Evolutionary conservation across 805 yeast genomes (phyloP), one percentile per base, ranked within the genome.

Genomic region (Groenewaldozyma tartarivorans): DNA sequence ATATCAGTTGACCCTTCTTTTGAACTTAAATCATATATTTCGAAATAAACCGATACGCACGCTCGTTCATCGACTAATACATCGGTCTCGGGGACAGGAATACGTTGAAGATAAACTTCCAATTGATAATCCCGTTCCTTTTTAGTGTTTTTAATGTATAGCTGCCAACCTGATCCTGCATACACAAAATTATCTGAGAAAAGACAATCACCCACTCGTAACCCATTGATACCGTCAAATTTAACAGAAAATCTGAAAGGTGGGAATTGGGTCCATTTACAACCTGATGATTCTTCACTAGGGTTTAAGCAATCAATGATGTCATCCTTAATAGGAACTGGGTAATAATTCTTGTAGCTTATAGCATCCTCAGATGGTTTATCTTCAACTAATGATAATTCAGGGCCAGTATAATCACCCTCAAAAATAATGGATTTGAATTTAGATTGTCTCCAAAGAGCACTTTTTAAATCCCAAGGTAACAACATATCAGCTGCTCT

Each of bases 101-200:
- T n/a, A n/a, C 79, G 53, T 46, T 74, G 78, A 32, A 74, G 52
- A 51, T 74, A 74, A 5, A 74, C 77, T 5, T 79, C 79, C 53
- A 74, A 65, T 45, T 74, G 78, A 44, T 53, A 66, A 2, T 69
- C 64, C 41, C 64, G 60, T 42, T 66, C 64, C n/a, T n/a, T n/a
- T 18, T 61, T 60, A 30, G 67, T 66, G 47, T 71, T 74, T 43
- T 74, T 78, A 22, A 73, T 57, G 50, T 74, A 74, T 5, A 74
- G 53, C 46, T 71, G 72, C 79, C 79, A 74, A 48, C 68, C 71
- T 7, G 78, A 72, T 0, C 79, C 79, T 13, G 77, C 77, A 49
- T 73, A 74, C 77, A 77, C 74, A 26, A 72, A 59, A 0, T 75
- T 67, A 44, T 68, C 66, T 6, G 74, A 69, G 48, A 74, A 74